Evolutionary conservation across 108 stramenopile genomes (phyloP), one percentile per base, ranked within the genome.

Genomic region (Cyclotella sp.): DNA sequence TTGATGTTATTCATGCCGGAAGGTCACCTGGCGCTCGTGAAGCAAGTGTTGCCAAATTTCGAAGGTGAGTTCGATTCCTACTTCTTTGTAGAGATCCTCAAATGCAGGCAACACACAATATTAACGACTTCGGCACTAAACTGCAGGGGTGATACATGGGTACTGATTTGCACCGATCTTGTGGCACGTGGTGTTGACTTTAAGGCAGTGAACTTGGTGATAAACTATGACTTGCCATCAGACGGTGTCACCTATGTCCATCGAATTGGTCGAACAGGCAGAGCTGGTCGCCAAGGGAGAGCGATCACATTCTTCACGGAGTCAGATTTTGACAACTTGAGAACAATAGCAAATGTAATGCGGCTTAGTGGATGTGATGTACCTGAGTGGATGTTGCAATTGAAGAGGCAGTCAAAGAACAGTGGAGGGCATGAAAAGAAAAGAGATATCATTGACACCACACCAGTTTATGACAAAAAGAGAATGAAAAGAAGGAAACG

Each of bases 231-330:
- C 83, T 81, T 98, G 30, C 98, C 99, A 18, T 53, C 79, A n/a
- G 90, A 90, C 19, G 96, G 95, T 27, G 89, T 96, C 51, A 89
- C 83, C 12, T 98, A 98, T 65, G 92, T 99, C 7, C 99, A 99
- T 87, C 85, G 99, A 14, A 98, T 99, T 61, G 99, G 99, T 18
- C 85, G 99, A 19, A 96, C 94, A 4, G 99, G 98, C 14, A 79
- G 99, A 24, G 99, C 97, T 3, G 97, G 97, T 3, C 73, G 93
- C 30, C 84, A 89, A 66, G 99, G 99, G 29, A 88, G 84, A 46
- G 99, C 99, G 3, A 93, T 98, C 24, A 99, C 98, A 0, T 82
- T 98, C 34, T 99, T 98, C 70, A 98, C 98, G 13, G 98, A 98
- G 77, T 80, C 86, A 0, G 97, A 95, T 64, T 94, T 94, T 69